Percentiles rank a stretch among this genome's conserved stretches.
Conservation (phyloP, 108 stramenopile genomes). For the Fragilaria crotonensis region DNA sequence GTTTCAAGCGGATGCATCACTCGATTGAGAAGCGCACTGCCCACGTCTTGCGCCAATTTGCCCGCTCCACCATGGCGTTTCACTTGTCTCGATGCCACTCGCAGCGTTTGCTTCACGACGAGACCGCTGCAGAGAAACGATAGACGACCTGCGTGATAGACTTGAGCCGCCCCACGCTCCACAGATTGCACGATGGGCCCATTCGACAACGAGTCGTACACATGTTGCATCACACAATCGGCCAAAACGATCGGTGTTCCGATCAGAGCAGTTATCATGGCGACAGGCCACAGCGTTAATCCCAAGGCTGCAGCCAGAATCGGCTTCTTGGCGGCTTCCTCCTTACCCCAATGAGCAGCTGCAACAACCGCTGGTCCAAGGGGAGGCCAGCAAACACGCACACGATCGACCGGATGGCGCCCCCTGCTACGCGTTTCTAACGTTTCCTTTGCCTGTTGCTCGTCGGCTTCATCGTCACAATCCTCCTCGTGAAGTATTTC, state of each 20-base stretch:
- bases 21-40: slow-evolving; percentile 47
- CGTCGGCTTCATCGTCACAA: slow-evolving; percentile 17
- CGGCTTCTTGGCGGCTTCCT: slow-evolving; percentile 42
- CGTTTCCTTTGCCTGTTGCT: slow-evolving; percentile 15
- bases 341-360: slow-evolving; percentile 39
- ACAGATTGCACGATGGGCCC: slow-evolving; percentile 36
- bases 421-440: slow-evolving; percentile 6
- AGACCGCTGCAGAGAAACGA: slow-evolving; percentile 40
- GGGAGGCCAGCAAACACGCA: slow-evolving; percentile 76
- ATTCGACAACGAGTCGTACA: slow-evolving; percentile 51
- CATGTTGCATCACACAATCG: slow-evolving; percentile 56
- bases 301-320: slow-evolving; percentile 57
- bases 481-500: slow-evolving; percentile 47
- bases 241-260: slow-evolving; percentile 50
- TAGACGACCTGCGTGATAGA: slow-evolving; percentile 49
- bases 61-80: slow-evolving; percentile 65
- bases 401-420: slow-evolving; percentile 16
- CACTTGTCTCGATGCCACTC: slow-evolving; percentile 57
- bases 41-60: slow-evolving; percentile 40
- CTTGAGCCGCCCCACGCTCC: slow-evolving; percentile 58
- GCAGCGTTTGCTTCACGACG: slow-evolving; percentile 43
- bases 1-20: slow-evolving; percentile 73
- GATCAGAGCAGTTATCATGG: slow-evolving; percentile 46
- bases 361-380: slow-evolving; percentile 50
- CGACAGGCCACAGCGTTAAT: slow-evolving; percentile 63